phyloP scores from a whole-genome alignment of 75 land plant genomes.

The Azolla pinnata region DNA sequence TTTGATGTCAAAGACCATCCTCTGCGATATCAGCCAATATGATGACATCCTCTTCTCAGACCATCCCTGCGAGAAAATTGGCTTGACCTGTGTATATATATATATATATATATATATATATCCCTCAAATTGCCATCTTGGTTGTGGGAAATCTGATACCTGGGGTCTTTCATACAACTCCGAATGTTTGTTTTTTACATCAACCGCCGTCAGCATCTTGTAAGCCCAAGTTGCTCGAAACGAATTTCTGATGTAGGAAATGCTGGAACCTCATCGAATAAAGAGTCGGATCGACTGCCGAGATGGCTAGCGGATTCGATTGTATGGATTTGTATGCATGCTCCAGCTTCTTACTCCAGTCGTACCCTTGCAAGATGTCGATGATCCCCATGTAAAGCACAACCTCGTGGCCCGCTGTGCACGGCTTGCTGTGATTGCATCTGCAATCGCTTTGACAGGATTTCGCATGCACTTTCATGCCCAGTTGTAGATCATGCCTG shows the following conservation, averaged over 20 bases:
- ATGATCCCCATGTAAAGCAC: slow-evolving; percentile 47
- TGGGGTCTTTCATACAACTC: no score
- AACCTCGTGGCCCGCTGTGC: slow-evolving; percentile 40
- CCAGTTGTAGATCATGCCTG: neutral
- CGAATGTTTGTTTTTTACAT: no score
- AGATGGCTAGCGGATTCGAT: slow-evolving; percentile 43
- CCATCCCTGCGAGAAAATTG: no score
- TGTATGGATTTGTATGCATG: slow-evolving; percentile 54
- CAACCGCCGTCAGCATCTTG: no score
- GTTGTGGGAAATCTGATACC: no score
- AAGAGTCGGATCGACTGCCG: slow-evolving; percentile 51
- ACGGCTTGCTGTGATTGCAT: slow-evolving; percentile 19
- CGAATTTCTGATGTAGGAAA: slow-evolving; percentile 19
- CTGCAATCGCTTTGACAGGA: neutral
- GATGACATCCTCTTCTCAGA: no score
- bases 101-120: no score
- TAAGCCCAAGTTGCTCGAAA: no score
- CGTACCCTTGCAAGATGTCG: slow-evolving; percentile 58
- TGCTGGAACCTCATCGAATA: slow-evolving; percentile 45
- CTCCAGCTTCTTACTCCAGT: slow-evolving; percentile 49
- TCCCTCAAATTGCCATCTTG: no score
- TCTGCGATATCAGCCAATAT: no score
- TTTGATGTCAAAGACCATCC: no score
- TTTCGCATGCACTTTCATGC: neutral
- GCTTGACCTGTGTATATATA: no score